These are phyloP conservation scores for Pleurotus eryngii DNA, from an alignment of 768 basidiomycete genomes.

Conservation along the genomic window DNA sequence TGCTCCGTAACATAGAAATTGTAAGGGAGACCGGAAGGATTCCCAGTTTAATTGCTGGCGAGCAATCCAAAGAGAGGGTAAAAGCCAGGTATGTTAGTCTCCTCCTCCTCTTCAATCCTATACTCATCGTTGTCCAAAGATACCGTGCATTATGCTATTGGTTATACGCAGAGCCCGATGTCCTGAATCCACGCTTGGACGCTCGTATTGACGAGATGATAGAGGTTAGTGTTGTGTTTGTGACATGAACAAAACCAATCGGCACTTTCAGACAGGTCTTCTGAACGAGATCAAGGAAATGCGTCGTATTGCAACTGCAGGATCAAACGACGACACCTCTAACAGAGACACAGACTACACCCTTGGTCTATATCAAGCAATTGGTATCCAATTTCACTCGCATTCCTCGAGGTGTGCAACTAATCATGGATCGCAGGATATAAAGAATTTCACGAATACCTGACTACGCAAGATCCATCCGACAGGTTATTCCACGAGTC, in stretches of 20 bases:
- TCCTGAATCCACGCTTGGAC: constrained; percentile 68
- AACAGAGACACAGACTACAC: constrained; percentile 53
- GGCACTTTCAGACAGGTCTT: constrained; percentile 59
- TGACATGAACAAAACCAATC: too few species aligned
- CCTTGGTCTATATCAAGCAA: constrained; percentile 89
- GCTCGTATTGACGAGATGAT: constrained; percentile 88
- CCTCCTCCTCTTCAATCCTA: not conserved
- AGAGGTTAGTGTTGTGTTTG: constrained; percentile 42
- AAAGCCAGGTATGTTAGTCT: constrained; percentile 47
- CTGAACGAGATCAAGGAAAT: constrained; percentile 73
- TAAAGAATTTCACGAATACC: constrained; percentile 80
- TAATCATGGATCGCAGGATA: constrained; percentile 56
- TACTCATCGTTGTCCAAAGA: constrained; percentile 34
- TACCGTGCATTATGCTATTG: constrained; percentile 88
- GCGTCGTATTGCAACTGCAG: constrained; percentile 25
- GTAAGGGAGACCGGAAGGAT: constrained; percentile 65
- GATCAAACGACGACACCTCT: not conserved
- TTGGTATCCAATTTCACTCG: constrained; percentile 48
- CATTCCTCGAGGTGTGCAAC: not conserved
- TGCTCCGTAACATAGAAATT: constrained; percentile 73
- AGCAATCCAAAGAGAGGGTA: constrained; percentile 47
- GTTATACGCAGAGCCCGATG: constrained; percentile 72
- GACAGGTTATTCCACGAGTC: constrained; percentile 48
- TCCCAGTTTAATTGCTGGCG: constrained; percentile 64
- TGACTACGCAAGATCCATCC: constrained; percentile 40